phyloP scores from a whole-genome alignment of 495 filamentous ascomycete species.

The Aspergillus egyptiacus region DNA sequence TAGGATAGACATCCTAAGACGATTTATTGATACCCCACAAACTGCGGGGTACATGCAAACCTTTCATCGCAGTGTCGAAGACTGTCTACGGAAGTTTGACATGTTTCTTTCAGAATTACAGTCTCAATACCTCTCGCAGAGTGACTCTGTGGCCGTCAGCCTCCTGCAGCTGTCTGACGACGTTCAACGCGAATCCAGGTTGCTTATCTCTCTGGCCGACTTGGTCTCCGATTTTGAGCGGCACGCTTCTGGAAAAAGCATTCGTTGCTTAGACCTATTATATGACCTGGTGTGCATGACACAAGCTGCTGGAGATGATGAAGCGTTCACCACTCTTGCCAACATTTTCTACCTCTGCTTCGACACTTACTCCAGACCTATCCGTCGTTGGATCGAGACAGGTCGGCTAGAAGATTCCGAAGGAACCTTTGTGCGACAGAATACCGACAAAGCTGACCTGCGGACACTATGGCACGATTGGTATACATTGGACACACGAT shows the following conservation, averaged over 20 bases:
- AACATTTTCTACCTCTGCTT: constrained; percentile 77
- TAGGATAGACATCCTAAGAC: constrained; percentile 42
- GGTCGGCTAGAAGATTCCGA: constrained; percentile 58
- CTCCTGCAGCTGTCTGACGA: constrained; percentile 59
- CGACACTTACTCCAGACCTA: constrained; percentile 71
- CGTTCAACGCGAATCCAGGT: constrained; percentile 44
- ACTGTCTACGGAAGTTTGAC: constrained; percentile 40
- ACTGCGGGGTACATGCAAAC: constrained; percentile 48
- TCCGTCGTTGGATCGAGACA: constrained; percentile 78
- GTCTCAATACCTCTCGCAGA: constrained; percentile 34
- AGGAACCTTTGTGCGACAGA: constrained; percentile 68
- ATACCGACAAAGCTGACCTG: constrained; percentile 50
- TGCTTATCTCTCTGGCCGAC: constrained; percentile 50
- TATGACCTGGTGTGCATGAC: constrained; percentile 60
- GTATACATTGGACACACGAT: constrained; percentile 55
- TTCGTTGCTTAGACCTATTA: constrained; percentile 66
- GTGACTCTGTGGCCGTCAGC: constrained; percentile 35
- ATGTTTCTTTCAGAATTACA: constrained; percentile 38
- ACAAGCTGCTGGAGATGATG: constrained; percentile 61
- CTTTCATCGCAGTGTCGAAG: constrained; percentile 45
- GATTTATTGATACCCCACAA: constrained; percentile 36
- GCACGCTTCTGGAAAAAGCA: constrained; percentile 19
- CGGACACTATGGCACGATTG: constrained; percentile 69
- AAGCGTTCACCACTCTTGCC: constrained; percentile 54
- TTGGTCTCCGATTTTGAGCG: constrained; percentile 30